Evolutionary conservation across 1,284 basidiomycete genomes (phyloP).

Genomic region (Irpex rosettiformis): DNA sequence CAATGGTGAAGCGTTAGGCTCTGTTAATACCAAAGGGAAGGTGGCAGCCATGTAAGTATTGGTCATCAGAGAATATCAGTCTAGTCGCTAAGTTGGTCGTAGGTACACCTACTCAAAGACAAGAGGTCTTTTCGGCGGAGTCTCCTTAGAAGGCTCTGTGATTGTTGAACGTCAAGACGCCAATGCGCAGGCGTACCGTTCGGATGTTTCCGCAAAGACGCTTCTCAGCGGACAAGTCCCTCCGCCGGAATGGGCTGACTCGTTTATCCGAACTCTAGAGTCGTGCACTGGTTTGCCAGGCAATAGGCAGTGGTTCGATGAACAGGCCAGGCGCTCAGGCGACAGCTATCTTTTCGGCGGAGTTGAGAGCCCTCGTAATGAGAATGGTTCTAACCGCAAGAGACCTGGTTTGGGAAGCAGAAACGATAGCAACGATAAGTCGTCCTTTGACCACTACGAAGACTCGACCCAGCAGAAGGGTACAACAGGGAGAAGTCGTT

Average conservation of each 20-base stretch:
- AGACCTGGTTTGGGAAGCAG: conserved; percentile 35
- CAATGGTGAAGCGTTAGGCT: conserved; percentile 90
- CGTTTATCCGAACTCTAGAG: conserved; percentile 73
- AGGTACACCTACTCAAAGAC: conserved; percentile 96
- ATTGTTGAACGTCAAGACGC: conserved; percentile 95
- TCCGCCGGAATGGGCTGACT: conserved; percentile 73
- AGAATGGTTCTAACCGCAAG: conserved; percentile 22
- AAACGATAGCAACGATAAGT: conserved; percentile 44
- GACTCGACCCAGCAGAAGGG: neutral
- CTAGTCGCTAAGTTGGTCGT: conserved; percentile 11
- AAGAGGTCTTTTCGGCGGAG: conserved; percentile 83
- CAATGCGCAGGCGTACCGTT: conserved; percentile 76
- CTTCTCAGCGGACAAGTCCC: conserved; percentile 77
- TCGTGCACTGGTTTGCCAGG: conserved; percentile 70
- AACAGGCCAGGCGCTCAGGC: conserved; percentile 32
- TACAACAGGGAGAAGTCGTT: conserved; percentile 15
- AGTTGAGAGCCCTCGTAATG: conserved; percentile 39
- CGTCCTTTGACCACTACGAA: conserved; percentile 47
- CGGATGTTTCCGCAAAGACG: conserved; percentile 71
- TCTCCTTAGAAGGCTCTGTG: conserved; percentile 90
- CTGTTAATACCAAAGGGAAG: conserved; percentile 84
- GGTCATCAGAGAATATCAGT: neutral
- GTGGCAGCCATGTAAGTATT: conserved; percentile 88
- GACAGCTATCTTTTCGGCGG: conserved; percentile 58
- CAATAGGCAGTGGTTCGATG: conserved; percentile 64